Base-by-base conservation (phyloP, 176 grass and related monocot species). In the Guadua angustifolia region DNA sequence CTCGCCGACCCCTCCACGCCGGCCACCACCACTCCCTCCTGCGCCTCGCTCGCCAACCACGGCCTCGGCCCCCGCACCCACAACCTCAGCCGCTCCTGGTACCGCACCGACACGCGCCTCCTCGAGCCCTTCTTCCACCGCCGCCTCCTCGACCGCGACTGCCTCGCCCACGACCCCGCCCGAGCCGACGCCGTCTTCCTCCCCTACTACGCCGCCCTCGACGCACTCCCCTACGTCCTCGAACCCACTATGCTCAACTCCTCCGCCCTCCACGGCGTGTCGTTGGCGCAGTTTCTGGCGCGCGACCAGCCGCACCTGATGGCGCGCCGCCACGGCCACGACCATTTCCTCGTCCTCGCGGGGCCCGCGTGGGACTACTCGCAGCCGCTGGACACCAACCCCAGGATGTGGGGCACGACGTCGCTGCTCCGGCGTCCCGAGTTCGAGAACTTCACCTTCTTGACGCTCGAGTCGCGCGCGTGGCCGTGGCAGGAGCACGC, bases 401-500 rank as follows among this genome's bases (percentile, higher is more conserved):
- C 77, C 6, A 29, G 44, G 14, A 0, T 76, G 10, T 86, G 79
- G 72, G 83, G 88, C 78, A 78, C 78, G 44, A 87, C 92, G 11
- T 94, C 87, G 15, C 79, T 94, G 36, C 74, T 94, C 21, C 77
- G 46, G 45, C 88, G 67, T 0, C 78, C 82, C 3, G 86, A 94
- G 43, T 71, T 91, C 69, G 52, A 60, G 35, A 94, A 91, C 84
- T 53, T 94, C 75, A 91, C 86, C 15, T 26, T 88, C 16, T 68
- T 94, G 2, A 77, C 83, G 0, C 64, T 91, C 0, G 86, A 94
- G 55, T 83, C 92, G 21, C 82, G 88, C 33, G 42, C 79, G 0
- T 94, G 83, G 88, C 88, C 88, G 0, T 86, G 89, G 86, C 92
- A 94, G 80, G 92, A 91, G 80, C 92, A 88, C 74, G 86, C 92